Evolutionary conservation across 441 rosid genomes (phyloP).

Genomic region (Isatis lusitanica): DNA sequence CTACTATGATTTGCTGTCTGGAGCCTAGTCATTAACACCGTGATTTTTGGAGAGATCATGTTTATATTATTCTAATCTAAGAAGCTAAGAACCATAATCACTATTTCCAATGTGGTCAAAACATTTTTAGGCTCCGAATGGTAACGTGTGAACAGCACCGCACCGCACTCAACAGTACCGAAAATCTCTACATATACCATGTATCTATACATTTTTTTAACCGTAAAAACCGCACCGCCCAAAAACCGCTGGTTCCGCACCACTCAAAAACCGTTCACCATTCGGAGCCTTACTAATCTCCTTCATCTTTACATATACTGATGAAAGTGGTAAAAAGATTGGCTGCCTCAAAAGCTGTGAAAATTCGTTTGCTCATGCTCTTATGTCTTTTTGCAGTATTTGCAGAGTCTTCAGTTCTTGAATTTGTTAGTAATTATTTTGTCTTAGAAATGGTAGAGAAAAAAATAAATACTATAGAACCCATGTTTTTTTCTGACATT

Average conservation of each 20-base stretch:
- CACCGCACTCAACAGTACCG: no score
- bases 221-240: no score
- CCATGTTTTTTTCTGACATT: conserved; percentile 9
- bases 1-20: conserved; percentile 37
- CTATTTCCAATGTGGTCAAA: conserved; percentile 35
- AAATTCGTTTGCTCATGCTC: conserved; percentile 23
- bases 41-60: conserved; percentile 30
- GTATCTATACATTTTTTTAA: no score
- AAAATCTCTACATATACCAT: no score
- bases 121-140: no score
- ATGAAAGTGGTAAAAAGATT: background rate
- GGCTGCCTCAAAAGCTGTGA: conserved; percentile 23
- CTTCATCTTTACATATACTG: background rate
- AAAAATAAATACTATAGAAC: background rate
- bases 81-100: conserved; percentile 2
- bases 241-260: no score
- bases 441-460: background rate
- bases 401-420: conserved; percentile 20
- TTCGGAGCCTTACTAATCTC: background rate
- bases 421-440: background rate
- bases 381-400: conserved; percentile 11
- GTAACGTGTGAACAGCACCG: no score
- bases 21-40: conserved; percentile 30
- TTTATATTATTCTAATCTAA: background rate
- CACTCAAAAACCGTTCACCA: no score